Evolutionary conservation across 75 land plant genomes (phyloP), one percentile per base, ranked within the genome.

Genomic region (Gnetum montanum): DNA sequence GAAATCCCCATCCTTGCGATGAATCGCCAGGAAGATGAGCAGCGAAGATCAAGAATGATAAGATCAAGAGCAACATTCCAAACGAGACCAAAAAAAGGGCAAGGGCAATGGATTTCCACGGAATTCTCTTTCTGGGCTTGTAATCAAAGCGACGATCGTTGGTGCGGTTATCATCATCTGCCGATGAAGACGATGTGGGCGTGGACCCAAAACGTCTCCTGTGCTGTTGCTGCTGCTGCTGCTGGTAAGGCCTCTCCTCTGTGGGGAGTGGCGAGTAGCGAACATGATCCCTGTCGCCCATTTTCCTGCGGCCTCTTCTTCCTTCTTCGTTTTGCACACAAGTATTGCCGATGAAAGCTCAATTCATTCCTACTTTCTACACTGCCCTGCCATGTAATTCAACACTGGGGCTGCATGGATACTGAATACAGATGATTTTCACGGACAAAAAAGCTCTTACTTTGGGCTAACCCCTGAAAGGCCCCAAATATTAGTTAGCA

Each of bases 101-200:
- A 33, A 92, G 81, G n/a, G 65, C 66, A 34, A 92, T 72, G 27
- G 97, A 92, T 37, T 76, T 92, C 97, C 97, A 92, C n/a, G 97
- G 97, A n/a, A 88, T 55, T 57, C 68, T 71, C 57, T 92, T 79
- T 56, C 67, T 77, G 3, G 81, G 94, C 1, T 66, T 48, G 66
- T 86, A 90, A 12, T 57, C 58, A 45, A 78, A 82, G 10, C 96
- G 76, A 15, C 66, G 75, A 60, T 88, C 94, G 26, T 43, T 34
- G 26, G 61, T 6, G 23, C 16, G 46, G 35, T 65, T 31, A 28
- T 63, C 28, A 31, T 46, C 63, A 35, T 57, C 69, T n/a, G 57
- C 54, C 13, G 69, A 62, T 23, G 29, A 59, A 10, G 16, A 46
- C 11, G 28, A 49, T 29, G 35, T 25, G 4, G 64, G 4, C 28